These are phyloP conservation scores for Monoraphidium neglectum DNA, from an alignment of 139 green algal species.

Conservation along the genomic window DNA sequence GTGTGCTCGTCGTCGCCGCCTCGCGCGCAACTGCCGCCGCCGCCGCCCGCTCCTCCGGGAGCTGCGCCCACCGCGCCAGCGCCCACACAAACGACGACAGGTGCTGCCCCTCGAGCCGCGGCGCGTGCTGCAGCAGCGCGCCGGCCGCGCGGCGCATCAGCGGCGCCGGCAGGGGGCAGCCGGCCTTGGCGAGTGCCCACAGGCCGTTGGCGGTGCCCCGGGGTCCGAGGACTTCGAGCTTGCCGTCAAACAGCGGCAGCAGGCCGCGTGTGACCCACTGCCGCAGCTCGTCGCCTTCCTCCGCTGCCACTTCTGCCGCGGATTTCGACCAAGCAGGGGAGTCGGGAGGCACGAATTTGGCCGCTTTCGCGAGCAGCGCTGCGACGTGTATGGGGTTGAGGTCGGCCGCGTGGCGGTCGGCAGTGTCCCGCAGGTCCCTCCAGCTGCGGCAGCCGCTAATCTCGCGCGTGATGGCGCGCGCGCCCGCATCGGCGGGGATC, in stretches of 20 bases:
- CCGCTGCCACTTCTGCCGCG: too few relatives aligned
- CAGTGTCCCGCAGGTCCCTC: too few relatives aligned
- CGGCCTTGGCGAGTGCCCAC: conserved; percentile 22
- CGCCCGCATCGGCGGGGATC: too few relatives aligned
- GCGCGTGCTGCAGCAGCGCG: background rate
- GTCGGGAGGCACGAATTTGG: background rate
- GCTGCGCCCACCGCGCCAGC: background rate
- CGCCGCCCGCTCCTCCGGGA: too few relatives aligned
- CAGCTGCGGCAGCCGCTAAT: too few relatives aligned
- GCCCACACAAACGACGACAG: conserved; percentile 14
- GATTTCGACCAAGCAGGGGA: background rate
- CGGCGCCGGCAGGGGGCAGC: background rate
- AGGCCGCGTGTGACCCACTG: too few relatives aligned
- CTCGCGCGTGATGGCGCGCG: too few relatives aligned
- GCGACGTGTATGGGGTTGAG: too few relatives aligned
- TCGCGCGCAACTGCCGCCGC: background rate
- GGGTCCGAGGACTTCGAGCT: background rate
- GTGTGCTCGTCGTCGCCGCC: background rate
- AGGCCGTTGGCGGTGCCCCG: conserved; percentile 8
- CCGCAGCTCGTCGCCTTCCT: too few relatives aligned
- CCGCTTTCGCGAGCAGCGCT: background rate
- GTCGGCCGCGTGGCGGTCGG: too few relatives aligned
- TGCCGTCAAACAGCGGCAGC: background rate
- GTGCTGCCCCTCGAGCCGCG: conserved; percentile 14
- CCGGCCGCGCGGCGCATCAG: background rate